Percentiles rank a stretch among this genome's conserved stretches.
Conservation (phyloP, 768 basidiomycete species). For the Macrolepiota dolichaula region DNA sequence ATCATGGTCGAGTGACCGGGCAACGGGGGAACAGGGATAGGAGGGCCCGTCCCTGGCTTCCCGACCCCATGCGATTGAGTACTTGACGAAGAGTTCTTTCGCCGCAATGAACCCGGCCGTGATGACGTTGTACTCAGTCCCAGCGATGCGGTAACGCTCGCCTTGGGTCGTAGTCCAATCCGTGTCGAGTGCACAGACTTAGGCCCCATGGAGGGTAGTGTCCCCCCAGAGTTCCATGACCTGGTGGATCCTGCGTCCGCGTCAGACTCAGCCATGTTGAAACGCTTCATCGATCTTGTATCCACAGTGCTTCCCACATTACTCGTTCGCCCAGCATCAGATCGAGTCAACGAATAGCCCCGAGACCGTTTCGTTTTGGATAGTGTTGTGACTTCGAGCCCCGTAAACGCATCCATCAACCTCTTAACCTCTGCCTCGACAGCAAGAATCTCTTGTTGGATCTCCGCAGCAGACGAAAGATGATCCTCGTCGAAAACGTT, state of each 20-base stretch:
- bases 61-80: slow-evolving; percentile 43
- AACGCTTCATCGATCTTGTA: slow-evolving; percentile 27
- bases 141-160: slow-evolving; percentile 24
- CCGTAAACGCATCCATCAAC: slow-evolving; percentile 77
- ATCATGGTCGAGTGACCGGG: slow-evolving; percentile 26
- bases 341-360: slow-evolving; percentile 20
- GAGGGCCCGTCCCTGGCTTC: slow-evolving; percentile 22
- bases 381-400: slow-evolving; percentile 68
- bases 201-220: slow-evolving; percentile 41
- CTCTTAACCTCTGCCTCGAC: slow-evolving; percentile 71
- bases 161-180: slow-evolving; percentile 31
- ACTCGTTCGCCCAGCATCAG: slow-evolving; percentile 11
- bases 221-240: slow-evolving; percentile 49
- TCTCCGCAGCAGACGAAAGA: slow-evolving; percentile 56
- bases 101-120: slow-evolving; percentile 38
- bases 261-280: slow-evolving; percentile 43
- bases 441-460: slow-evolving; percentile 60
- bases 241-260: slow-evolving; percentile 47
- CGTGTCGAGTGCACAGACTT: slow-evolving; percentile 41
- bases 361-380: slow-evolving; percentile 40
- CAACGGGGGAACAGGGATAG: slow-evolving; percentile 30
- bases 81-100: slow-evolving; percentile 64
- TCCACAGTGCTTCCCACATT: slow-evolving; percentile 11
- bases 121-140: slow-evolving; percentile 22
- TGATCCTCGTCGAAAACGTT: slow-evolving; percentile 53